Evolutionary conservation across 1,284 basidiomycete species (phyloP).

Genomic region (Trichosporon faecale): DNA sequence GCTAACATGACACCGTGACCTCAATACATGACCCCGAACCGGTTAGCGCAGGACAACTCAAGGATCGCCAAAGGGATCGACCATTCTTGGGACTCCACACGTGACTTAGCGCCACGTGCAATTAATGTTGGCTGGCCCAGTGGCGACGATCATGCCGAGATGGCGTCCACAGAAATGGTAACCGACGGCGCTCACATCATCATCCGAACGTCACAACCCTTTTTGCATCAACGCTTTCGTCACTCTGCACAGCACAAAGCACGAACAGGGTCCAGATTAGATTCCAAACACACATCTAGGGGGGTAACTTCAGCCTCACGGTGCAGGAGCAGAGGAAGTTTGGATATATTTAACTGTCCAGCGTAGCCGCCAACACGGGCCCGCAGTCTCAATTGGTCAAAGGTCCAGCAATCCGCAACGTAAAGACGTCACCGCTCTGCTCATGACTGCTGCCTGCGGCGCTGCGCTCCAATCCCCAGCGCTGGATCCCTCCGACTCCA

Average conservation of each 20-base stretch:
- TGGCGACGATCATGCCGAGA: slow-evolving; percentile 1
- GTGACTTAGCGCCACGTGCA: neutral
- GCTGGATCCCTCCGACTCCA: neutral
- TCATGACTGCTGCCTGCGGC: neutral
- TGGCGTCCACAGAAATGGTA: neutral
- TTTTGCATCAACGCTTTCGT: neutral
- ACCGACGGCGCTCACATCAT: neutral
- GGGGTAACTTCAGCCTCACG: neutral
- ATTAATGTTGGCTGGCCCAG: neutral
- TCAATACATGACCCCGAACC: neutral
- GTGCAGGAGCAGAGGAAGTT: neutral
- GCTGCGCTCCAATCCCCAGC: neutral
- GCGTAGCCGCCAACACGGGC: neutral
- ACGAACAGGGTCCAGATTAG: neutral
- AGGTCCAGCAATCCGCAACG: neutral
- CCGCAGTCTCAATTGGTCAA: neutral
- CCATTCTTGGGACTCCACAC: neutral
- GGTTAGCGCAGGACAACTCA: neutral
- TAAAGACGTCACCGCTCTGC: neutral
- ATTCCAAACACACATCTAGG: neutral
- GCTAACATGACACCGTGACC: neutral
- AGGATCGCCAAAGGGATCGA: neutral
- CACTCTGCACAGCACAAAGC: neutral
- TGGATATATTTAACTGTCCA: neutral
- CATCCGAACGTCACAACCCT: neutral